Evolutionary conservation across 1,139 yeast genomes (phyloP).

Genomic region (Sporopachydermia cereana): DNA sequence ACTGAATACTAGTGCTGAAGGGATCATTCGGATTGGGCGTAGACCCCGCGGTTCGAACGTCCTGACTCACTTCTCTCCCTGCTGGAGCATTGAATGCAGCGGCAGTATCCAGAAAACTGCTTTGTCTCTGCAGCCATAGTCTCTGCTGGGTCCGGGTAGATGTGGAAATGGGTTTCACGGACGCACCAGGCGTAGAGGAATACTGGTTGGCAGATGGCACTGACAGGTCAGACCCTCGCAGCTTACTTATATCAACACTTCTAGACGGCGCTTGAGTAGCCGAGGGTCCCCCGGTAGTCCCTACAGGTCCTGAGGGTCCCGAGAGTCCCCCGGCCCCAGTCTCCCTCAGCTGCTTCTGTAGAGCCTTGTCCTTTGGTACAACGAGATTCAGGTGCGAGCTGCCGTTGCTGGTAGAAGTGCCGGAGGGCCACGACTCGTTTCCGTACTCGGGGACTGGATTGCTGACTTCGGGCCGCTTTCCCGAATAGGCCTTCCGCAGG

Average conservation of each 20-base stretch:
- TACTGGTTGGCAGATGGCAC: no score
- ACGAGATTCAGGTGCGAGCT: constrained; percentile 5
- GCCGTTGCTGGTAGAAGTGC: not conserved
- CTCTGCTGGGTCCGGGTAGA: constrained; percentile 70
- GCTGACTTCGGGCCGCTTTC: not conserved
- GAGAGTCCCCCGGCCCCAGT: no score
- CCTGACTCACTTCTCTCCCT: no score
- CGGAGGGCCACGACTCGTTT: constrained; percentile 1
- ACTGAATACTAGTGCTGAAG: constrained; percentile 48
- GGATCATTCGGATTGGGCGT: constrained; percentile 25
- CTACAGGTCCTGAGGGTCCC: no score
- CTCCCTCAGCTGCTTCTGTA: not conserved
- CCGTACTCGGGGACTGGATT: not conserved
- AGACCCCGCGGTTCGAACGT: no score
- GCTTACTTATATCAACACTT: no score
- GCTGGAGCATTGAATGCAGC: constrained; percentile 17
- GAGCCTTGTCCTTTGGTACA: not conserved
- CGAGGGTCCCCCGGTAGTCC: no score
- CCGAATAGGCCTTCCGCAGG: not conserved
- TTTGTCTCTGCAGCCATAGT: constrained; percentile 74
- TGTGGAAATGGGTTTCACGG: not conserved
- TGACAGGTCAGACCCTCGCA: no score
- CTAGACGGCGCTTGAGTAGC: no score
- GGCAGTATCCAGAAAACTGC: constrained; percentile 47
- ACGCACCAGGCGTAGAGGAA: not conserved